These are phyloP conservation scores for Limonium bicolor DNA, from an alignment of 148 eudicot genomes.

Conservation along the genomic window DNA sequence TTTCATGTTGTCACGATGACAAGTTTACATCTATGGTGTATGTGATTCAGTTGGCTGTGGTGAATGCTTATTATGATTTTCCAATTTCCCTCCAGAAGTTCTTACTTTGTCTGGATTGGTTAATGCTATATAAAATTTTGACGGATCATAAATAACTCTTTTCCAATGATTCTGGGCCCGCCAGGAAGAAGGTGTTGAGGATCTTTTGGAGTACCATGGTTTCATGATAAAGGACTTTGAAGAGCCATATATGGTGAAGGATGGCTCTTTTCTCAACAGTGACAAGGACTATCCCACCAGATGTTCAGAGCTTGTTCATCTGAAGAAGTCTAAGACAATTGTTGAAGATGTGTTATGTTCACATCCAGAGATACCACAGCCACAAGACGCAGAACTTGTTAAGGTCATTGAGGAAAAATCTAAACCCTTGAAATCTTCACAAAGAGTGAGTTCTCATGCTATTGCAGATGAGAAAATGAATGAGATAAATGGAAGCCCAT, in stretches of 20 bases:
- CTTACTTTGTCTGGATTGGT: background rate
- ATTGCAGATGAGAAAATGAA: conserved; percentile 33
- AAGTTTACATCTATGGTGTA: background rate
- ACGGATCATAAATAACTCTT: no score
- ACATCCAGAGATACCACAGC: conserved; percentile 7
- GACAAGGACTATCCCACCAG: conserved; percentile 64
- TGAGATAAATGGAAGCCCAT: conserved; percentile 17
- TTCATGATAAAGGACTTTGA: conserved; percentile 75
- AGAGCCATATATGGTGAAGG: conserved; percentile 95
- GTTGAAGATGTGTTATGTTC: conserved; percentile 49
- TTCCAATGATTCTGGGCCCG: conserved; percentile 3
- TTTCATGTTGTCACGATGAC: no score
- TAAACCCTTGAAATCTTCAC: conserved; percentile 9
- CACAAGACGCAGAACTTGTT: conserved; percentile 16
- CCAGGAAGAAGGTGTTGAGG: conserved; percentile 71
- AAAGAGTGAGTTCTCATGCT: conserved; percentile 5
- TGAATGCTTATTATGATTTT: no score
- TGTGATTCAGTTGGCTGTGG: background rate
- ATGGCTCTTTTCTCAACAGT: conserved; percentile 51
- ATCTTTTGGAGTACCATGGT: conserved; percentile 77
- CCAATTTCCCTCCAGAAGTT: background rate
- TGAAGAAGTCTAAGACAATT: conserved; percentile 48
- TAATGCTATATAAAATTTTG: background rate
- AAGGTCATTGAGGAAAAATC: conserved; percentile 16
- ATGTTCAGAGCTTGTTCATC: conserved; percentile 65